phyloP scores from a whole-genome alignment of 1,139 yeast genomes.

The Taphrina deformans region DNA sequence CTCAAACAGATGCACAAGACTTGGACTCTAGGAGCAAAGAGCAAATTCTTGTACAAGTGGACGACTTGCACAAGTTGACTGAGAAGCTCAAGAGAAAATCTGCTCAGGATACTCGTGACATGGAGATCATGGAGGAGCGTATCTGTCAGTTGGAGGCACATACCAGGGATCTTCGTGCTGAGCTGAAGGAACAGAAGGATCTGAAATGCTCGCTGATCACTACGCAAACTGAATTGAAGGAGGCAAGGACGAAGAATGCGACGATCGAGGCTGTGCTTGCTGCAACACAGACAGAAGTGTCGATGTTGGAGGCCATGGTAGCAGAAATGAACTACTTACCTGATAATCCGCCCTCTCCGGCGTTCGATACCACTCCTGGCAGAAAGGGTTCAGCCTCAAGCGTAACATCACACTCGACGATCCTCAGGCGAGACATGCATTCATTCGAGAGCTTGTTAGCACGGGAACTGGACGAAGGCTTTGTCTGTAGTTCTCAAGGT shows the following conservation, averaged over 20 bases:
- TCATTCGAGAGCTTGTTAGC: neutral
- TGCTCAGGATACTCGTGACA: neutral
- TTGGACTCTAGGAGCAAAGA: neutral
- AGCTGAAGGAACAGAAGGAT: neutral
- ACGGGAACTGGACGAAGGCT: neutral
- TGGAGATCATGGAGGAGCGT: neutral
- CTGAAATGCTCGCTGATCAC: neutral
- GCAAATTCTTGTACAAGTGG: neutral
- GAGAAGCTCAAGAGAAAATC: conserved; percentile 9
- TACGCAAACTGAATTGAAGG: neutral
- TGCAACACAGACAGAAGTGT: neutral
- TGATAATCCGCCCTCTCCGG: neutral
- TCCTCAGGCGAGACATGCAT: neutral
- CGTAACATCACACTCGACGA: neutral
- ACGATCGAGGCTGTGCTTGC: neutral
- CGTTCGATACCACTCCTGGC: neutral
- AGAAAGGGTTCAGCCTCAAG: neutral
- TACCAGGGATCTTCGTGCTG: neutral
- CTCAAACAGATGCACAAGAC: neutral
- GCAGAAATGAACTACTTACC: neutral
- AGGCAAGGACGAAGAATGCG: neutral
- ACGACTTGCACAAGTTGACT: neutral
- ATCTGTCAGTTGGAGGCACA: neutral
- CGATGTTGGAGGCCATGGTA: neutral
- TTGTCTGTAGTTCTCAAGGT: no score